Evolutionary conservation across 2,329 filamentous ascomycete genomes (phyloP).

Genomic region (Aspergillus fumigatus): DNA sequence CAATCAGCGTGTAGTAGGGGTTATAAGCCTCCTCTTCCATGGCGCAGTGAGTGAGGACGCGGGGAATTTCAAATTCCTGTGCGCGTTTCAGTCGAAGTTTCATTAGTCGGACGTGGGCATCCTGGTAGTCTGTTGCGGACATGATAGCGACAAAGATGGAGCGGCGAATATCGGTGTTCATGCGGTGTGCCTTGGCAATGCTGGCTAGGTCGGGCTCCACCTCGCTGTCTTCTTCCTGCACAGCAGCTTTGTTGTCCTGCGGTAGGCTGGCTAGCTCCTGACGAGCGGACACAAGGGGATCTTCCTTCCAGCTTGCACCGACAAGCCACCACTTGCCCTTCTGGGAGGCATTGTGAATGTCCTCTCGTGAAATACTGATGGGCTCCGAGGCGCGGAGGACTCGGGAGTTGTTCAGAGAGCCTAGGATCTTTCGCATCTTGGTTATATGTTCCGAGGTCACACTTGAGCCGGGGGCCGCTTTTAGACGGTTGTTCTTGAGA

Average conservation of each 20-base stretch:
- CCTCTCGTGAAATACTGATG: constrained; percentile 72
- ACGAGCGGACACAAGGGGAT: constrained; percentile 34
- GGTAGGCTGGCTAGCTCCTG: constrained; percentile 26
- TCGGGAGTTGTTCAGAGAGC: constrained; percentile 63
- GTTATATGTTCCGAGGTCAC: constrained; percentile 76
- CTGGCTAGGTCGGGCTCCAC: constrained; percentile 60
- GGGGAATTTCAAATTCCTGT: constrained; percentile 80
- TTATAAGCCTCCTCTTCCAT: constrained; percentile 83
- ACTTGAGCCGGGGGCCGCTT: constrained; percentile 65
- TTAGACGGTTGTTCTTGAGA: constrained; percentile 89
- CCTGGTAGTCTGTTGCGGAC: constrained; percentile 75
- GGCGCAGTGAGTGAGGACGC: constrained; percentile 81
- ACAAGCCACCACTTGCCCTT: constrained; percentile 98
- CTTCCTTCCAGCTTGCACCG: constrained; percentile 76
- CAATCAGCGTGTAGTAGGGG: constrained; percentile 86
- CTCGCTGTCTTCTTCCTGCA: constrained; percentile 26
- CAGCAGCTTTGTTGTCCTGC: constrained; percentile 6
- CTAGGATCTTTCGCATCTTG: constrained; percentile 83
- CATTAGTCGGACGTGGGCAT: constrained; percentile 72
- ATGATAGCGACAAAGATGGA: constrained; percentile 93
- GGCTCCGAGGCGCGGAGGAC: constrained; percentile 72
- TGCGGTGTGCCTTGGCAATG: constrained; percentile 74
- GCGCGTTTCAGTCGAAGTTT: constrained; percentile 82
- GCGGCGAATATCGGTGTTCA: constrained; percentile 80
- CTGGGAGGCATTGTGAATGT: constrained; percentile 78